Evolutionary conservation across 2,329 filamentous ascomycete species (phyloP).

Genomic region (Ascochyta lentis): DNA sequence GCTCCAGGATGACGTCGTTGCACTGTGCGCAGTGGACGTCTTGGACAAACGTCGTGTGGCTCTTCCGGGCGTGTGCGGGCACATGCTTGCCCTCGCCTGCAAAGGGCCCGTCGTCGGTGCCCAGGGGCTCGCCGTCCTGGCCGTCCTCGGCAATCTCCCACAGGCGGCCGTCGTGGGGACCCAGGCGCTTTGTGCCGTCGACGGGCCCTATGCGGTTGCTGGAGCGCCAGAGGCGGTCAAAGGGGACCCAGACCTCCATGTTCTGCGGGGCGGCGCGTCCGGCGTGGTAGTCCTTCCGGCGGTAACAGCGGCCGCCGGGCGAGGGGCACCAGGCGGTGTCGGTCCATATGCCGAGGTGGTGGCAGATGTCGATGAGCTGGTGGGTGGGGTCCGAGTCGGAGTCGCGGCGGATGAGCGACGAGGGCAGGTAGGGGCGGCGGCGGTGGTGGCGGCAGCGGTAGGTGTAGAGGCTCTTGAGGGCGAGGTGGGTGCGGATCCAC

Average conservation of each 20-base stretch:
- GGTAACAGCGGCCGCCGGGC: slow-evolving; percentile 62
- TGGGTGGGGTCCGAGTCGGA: slow-evolving; percentile 67
- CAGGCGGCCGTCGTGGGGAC: slow-evolving; percentile 57
- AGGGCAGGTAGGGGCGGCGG: slow-evolving; percentile 64
- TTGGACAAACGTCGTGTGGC: slow-evolving; percentile 61
- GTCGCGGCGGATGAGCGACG: slow-evolving; percentile 61
- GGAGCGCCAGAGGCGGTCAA: slow-evolving; percentile 65
- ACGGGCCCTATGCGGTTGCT: slow-evolving; percentile 63
- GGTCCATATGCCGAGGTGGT: slow-evolving; percentile 66
- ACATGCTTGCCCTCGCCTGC: slow-evolving; percentile 61
- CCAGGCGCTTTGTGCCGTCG: slow-evolving; percentile 37
- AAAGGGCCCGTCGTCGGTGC: slow-evolving; percentile 54
- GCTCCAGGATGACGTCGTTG: slow-evolving; percentile 59
- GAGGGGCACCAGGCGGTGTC: slow-evolving; percentile 68
- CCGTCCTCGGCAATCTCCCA: slow-evolving; percentile 65
- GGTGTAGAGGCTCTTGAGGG: slow-evolving; percentile 66
- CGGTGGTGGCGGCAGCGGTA: slow-evolving; percentile 69
- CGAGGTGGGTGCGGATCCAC: slow-evolving; percentile 55
- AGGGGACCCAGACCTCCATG: slow-evolving; percentile 67
- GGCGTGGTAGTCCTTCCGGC: slow-evolving; percentile 63
- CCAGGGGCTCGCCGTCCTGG: slow-evolving; percentile 62
- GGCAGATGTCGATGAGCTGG: slow-evolving; percentile 65
- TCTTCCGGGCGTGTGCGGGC: slow-evolving; percentile 61
- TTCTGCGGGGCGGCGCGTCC: slow-evolving; percentile 62
- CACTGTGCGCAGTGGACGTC: slow-evolving; percentile 62